A percentile compares a stretch with the other conserved stretches of the same genome.
phyloP scores from a whole-genome alignment of 202 grass and related monocot genomes.

The Panicum virgatum region DNA sequence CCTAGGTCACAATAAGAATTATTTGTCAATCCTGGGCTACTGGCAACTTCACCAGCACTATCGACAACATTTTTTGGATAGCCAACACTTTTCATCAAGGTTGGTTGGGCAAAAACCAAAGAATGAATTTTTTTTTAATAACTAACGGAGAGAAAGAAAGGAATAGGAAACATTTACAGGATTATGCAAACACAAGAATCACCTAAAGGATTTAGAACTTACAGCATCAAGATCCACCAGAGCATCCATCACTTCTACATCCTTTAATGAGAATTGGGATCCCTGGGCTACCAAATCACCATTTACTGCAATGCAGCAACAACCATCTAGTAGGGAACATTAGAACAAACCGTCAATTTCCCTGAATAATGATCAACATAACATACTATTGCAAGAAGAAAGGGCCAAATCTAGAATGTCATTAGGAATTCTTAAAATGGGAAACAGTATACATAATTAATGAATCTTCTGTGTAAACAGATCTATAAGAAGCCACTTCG shows the following conservation, averaged over 20 bases:
- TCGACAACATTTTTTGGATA: neutral
- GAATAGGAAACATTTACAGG: neutral
- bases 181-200: conserved; percentile 1
- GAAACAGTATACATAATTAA: conserved; percentile 1
- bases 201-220: conserved; percentile 37
- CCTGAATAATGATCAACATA: neutral
- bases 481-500: neutral
- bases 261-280: conserved; percentile 96
- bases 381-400: conserved; percentile 1
- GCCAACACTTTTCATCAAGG: neutral
- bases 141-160: neutral
- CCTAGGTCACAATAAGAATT: neutral
- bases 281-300: conserved; percentile 89
- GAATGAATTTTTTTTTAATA: neutral
- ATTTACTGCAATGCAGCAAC: conserved; percentile 88
- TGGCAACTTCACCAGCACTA: neutral
- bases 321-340: conserved; percentile 68
- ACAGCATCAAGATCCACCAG: conserved; percentile 94
- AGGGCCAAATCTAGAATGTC: neutral
- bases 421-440: neutral
- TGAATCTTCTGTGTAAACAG: neutral
- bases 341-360: neutral
- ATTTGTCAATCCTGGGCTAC: neutral
- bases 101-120: neutral
- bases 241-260: conserved; percentile 92